A percentile compares a stretch with the other conserved stretches of the same genome.
Evolutionary conservation across 2,329 filamentous ascomycete species (phyloP).

Genomic region (Raffaelea albimanens): DNA sequence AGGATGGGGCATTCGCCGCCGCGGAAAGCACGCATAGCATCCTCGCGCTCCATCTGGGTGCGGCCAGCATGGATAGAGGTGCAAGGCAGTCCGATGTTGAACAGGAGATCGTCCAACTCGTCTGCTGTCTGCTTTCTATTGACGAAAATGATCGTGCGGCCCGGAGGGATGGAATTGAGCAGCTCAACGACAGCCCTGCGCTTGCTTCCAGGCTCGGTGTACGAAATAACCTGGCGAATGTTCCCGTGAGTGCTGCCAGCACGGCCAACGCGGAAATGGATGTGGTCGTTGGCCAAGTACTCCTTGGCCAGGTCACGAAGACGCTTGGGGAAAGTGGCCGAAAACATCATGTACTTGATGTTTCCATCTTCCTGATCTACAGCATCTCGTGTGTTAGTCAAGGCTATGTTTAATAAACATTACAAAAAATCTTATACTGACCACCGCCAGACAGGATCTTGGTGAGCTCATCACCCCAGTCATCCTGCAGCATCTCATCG

Average conservation of each 20-base stretch:
- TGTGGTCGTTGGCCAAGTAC: conserved; percentile 63
- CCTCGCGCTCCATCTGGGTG: conserved; percentile 84
- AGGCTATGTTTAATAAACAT: neutral
- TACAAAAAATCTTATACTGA: conserved; percentile 32
- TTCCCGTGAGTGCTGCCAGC: conserved; percentile 75
- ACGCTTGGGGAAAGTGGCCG: conserved; percentile 80
- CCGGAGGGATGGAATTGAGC: conserved; percentile 58
- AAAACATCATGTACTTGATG: conserved; percentile 73
- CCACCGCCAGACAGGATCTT: conserved; percentile 74
- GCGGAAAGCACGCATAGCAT: conserved; percentile 80
- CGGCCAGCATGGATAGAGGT: conserved; percentile 85
- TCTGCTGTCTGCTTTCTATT: conserved; percentile 74
- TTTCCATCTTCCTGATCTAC: conserved; percentile 66
- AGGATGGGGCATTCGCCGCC: conserved; percentile 66
- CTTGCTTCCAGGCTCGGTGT: conserved; percentile 57
- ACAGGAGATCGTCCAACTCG: conserved; percentile 78
- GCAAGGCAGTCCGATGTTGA: conserved; percentile 67
- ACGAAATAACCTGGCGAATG: conserved; percentile 69
- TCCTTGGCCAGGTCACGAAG: conserved; percentile 68
- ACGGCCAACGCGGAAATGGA: conserved; percentile 79
- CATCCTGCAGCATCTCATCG: conserved; percentile 75
- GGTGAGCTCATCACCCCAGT: conserved; percentile 69
- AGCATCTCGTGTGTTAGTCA: neutral
- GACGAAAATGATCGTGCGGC: conserved; percentile 81
- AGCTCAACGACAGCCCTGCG: conserved; percentile 62